Percentiles rank a stretch among this genome's conserved stretches.
Evolutionary conservation across 495 filamentous ascomycete genomes (phyloP).

Genomic region (Hyphodiscus hymeniophilus): DNA sequence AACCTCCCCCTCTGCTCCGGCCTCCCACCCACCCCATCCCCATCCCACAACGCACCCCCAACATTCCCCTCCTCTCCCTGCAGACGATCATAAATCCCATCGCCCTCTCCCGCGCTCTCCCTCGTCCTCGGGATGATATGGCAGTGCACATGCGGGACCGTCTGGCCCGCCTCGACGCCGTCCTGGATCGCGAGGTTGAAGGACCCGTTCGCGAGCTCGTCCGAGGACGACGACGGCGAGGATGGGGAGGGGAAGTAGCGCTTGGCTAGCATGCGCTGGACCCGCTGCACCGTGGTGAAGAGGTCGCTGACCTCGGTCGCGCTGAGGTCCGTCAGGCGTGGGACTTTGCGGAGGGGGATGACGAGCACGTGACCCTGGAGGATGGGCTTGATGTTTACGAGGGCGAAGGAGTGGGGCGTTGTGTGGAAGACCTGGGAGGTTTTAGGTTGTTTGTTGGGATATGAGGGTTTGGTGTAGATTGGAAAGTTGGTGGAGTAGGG

Average conservation of each 20-base stretch:
- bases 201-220: conserved; percentile 36
- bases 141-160: conserved; percentile 82
- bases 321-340: conserved; percentile 68
- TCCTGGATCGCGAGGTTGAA: conserved; percentile 95
- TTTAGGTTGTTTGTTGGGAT: neutral
- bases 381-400: conserved; percentile 92
- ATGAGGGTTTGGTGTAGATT: neutral
- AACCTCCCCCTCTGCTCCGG: conserved; percentile 38
- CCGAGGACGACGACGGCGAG: neutral
- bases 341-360: conserved; percentile 53
- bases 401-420: conserved; percentile 69
- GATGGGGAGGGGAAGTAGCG: conserved; percentile 53
- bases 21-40: conserved; percentile 2
- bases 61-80: conserved; percentile 83
- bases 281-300: conserved; percentile 73
- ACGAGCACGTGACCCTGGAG: conserved; percentile 91
- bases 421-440: conserved; percentile 65
- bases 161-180: conserved; percentile 79
- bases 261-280: conserved; percentile 68
- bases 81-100: conserved; percentile 69
- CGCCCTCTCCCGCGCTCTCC: conserved; percentile 36
- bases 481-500: neutral
- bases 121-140: conserved; percentile 78
- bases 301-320: conserved; percentile 70
- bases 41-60: conserved; percentile 48